phyloP scores from a whole-genome alignment of 2,329 filamentous ascomycete genomes.

The Penicillium corylophilum region DNA sequence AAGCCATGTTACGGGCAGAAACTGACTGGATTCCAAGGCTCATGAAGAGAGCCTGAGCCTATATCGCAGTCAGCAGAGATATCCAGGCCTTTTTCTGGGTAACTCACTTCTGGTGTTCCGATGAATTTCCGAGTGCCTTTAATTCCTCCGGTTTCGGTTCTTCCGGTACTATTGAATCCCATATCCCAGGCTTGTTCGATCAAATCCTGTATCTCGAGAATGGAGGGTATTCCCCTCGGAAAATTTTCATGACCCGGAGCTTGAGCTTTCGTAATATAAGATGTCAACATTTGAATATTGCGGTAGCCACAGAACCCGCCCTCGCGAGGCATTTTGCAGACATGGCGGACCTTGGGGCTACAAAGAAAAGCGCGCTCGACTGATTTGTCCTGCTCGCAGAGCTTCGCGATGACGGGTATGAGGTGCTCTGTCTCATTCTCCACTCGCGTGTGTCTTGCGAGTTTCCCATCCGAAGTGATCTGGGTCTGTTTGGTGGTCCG shows the following conservation, averaged over 20 bases:
- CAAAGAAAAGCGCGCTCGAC: conserved; percentile 77
- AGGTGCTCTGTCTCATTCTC: conserved; percentile 55
- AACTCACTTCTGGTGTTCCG: conserved; percentile 76
- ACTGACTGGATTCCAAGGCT: conserved; percentile 66
- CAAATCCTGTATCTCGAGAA: conserved; percentile 78
- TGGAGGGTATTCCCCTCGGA: conserved; percentile 63
- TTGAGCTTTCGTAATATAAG: conserved; percentile 66
- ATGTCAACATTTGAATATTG: conserved; percentile 89
- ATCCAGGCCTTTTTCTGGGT: not conserved
- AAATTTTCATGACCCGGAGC: conserved; percentile 62
- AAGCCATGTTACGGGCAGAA: not conserved
- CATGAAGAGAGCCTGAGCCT: conserved; percentile 77
- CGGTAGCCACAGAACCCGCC: conserved; percentile 93
- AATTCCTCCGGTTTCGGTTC: conserved; percentile 82
- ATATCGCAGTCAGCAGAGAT: conserved; percentile 10
- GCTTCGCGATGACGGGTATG: conserved; percentile 60
- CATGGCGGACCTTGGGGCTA: conserved; percentile 70
- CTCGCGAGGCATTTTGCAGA: conserved; percentile 78
- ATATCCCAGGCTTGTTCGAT: conserved; percentile 88
- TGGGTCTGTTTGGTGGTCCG: conserved; percentile 56
- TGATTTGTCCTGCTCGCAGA: conserved; percentile 63
- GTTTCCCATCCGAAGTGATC: conserved; percentile 44
- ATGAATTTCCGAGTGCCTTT: conserved; percentile 91
- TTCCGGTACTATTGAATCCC: conserved; percentile 73
- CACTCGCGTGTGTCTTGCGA: conserved; percentile 42